Evolutionary conservation across 768 basidiomycete species (phyloP).

Genomic region (Leccinellum albellum): DNA sequence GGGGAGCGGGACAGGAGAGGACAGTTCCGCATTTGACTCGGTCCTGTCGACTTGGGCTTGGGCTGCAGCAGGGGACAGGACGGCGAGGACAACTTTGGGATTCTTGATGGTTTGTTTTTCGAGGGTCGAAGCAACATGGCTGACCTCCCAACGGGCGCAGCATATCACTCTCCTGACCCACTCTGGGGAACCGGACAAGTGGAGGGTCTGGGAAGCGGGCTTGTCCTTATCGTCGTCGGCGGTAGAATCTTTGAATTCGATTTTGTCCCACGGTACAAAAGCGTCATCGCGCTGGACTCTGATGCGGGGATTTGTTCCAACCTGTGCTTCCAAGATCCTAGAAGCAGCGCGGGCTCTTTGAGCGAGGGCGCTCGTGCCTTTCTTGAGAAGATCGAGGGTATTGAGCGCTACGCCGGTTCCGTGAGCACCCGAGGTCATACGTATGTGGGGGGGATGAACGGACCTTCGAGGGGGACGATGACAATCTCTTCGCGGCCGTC

Average conservation of each 20-base stretch:
- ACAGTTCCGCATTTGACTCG: conserved; percentile 23
- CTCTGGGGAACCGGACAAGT: conserved; percentile 55
- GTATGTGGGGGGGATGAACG: conserved; percentile 17
- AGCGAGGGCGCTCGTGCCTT: conserved; percentile 74
- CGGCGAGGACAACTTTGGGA: conserved; percentile 61
- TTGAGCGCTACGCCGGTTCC: conserved; percentile 60
- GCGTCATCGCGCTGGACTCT: conserved; percentile 80
- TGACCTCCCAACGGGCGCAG: conserved; percentile 73
- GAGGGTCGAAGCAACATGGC: conserved; percentile 42
- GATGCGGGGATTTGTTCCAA: conserved; percentile 78
- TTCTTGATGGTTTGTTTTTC: conserved; percentile 20
- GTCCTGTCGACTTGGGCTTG: conserved; percentile 26
- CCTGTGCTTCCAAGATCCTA: conserved; percentile 83
- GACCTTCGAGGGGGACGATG: conserved; percentile 87
- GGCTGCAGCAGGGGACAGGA: conserved; percentile 36
- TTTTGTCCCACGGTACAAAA: conserved; percentile 77
- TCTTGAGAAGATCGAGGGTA: conserved; percentile 90
- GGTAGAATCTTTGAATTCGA: conserved; percentile 45
- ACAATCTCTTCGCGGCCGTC: conserved; percentile 75
- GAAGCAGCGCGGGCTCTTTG: conserved; percentile 84
- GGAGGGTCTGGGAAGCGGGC: conserved; percentile 19
- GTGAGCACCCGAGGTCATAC: conserved; percentile 6
- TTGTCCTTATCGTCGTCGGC: conserved; percentile 24
- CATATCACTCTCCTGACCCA: conserved; percentile 85
- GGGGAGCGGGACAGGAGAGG: conserved; percentile 63